Base-by-base conservation (phyloP, 768 basidiomycete genomes). In the Trametes coccinea region DNA sequence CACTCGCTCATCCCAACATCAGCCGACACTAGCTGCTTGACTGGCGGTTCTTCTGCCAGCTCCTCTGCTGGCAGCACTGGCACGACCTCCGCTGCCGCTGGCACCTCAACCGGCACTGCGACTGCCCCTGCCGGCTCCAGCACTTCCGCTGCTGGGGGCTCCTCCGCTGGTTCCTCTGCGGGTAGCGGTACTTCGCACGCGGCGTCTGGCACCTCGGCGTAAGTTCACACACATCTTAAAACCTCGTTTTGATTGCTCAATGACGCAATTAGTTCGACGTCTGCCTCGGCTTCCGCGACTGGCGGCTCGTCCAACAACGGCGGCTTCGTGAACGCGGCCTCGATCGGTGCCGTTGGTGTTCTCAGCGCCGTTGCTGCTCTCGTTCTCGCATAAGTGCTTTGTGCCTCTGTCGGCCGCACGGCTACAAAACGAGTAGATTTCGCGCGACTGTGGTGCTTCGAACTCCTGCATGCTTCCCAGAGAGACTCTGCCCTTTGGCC, bases 11-110 rank as follows among this genome's bases (percentile, higher is more conserved):
- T 5, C 39, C 4, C n/a, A 1, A 1, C 49, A 64, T 13, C 56
- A 76, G 74, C 66, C 58, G 75, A 75, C 41, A 71, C 67, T 49
- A 72, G 71, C 58, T 83, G 84, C 68, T 43, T 79, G 58, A 71
- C 62, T 61, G 70, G 48, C 14, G 14, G 14, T 16, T 5, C 63
- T 9, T 5, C 63, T 9, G 10, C 37, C 22, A 56, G 65, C 46
- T 58, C 66, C 3, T 51, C 58, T 30, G 9, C 61, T 39, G 54
- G 64, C 52, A 41, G 57, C 29, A 22, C 59, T 3, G n/a, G 61
- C 16, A 17, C 62, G 11, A 39, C 67, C 22, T 22, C 54, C 13
- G 31, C 62, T n/a, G 40, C 61, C 17, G 40, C 53, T 47, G 63
- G 54, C 29, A 30, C 55, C 41, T 44, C 54, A 9, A 22, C 48